phyloP scores from a whole-genome alignment of 225 moss, liverwort and hornwort genomes.

The Bryum argenteum region DNA sequence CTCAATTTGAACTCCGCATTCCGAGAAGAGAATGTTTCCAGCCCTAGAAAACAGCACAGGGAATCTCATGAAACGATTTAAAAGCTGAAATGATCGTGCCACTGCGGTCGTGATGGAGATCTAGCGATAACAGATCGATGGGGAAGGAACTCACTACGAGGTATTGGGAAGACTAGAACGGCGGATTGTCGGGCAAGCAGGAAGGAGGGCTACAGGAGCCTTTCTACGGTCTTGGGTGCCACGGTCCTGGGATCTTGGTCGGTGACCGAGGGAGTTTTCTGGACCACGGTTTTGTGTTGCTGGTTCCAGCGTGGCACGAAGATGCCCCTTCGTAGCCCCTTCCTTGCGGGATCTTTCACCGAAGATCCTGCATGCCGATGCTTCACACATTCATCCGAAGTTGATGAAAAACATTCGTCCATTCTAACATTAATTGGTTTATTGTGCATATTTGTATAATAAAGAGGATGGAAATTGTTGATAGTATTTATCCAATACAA shows the following conservation, averaged over 20 bases:
- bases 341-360: background rate
- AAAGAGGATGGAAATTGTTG: too few species aligned
- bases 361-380: background rate
- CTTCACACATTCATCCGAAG: too few species aligned
- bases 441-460: too few species aligned
- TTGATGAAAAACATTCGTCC: too few species aligned
- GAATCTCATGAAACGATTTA: background rate
- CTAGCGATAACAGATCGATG: background rate
- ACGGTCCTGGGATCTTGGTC: too few species aligned
- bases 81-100: background rate
- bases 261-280: background rate
- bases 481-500: too few species aligned
- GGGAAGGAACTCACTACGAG: background rate
- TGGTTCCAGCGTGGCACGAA: background rate
- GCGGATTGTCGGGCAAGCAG: background rate
- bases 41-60: constrained; percentile 11
- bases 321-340: background rate
- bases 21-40: constrained; percentile 6
- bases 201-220: background rate
- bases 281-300: background rate
- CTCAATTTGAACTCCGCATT: background rate
- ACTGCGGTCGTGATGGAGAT: background rate
- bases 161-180: background rate
- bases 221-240: background rate
- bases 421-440: too few species aligned